phyloP scores from a whole-genome alignment of 2,329 filamentous ascomycete genomes.

The Phaeosphaeria sp. region DNA sequence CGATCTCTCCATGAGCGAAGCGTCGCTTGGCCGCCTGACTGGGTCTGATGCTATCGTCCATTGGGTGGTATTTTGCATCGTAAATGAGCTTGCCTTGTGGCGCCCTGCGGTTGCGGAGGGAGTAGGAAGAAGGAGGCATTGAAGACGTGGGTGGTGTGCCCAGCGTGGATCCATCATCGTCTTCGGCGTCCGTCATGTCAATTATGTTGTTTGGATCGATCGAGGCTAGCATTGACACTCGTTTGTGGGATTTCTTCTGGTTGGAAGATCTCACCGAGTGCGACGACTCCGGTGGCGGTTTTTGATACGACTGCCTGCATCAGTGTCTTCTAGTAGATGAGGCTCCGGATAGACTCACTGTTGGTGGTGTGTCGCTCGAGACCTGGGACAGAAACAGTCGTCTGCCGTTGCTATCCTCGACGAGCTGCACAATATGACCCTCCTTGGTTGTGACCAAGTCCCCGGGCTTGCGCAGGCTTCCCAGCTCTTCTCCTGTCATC shows the following conservation, averaged over 20 bases:
- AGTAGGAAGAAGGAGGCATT: slow-evolving; percentile 13
- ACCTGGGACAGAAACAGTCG: background rate
- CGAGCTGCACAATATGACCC: background rate
- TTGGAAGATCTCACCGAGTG: background rate
- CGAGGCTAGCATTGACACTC: slow-evolving; percentile 11
- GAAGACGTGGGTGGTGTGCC: slow-evolving; percentile 12
- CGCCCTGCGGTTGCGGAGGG: slow-evolving; percentile 13
- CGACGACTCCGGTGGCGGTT: background rate
- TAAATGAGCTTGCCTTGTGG: slow-evolving; percentile 31
- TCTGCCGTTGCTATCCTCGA: background rate
- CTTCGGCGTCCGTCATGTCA: slow-evolving; percentile 4
- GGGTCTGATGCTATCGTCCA: slow-evolving; percentile 40
- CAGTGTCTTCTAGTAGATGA: background rate
- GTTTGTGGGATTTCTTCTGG: background rate
- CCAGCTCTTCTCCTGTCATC: background rate
- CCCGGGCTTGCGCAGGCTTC: background rate
- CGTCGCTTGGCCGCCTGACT: slow-evolving; percentile 36
- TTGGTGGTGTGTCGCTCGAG: background rate
- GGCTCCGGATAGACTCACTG: background rate
- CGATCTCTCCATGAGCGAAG: slow-evolving; percentile 24
- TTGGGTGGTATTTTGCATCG: slow-evolving; percentile 43
- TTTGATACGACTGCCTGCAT: background rate
- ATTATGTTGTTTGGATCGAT: slow-evolving; percentile 24
- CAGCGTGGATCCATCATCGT: background rate
- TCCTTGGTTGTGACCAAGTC: background rate